Evolutionary conservation across 768 basidiomycete species (phyloP).

Genomic region (Hypholoma sublateritium): DNA sequence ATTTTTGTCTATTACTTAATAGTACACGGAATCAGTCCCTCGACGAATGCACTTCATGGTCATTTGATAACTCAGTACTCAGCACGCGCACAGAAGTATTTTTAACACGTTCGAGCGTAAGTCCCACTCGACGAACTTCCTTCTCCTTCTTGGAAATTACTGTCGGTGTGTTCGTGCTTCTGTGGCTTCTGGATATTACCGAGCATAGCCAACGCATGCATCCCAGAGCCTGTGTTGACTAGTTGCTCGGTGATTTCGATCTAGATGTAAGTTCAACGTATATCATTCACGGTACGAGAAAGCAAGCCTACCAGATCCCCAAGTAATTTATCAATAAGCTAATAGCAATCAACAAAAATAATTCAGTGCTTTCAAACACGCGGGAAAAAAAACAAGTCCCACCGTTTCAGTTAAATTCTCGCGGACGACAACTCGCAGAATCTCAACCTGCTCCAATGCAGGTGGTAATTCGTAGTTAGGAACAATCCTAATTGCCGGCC

Average conservation of each 20-base stretch:
- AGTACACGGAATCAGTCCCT: no score
- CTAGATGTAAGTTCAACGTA: conserved; percentile 28
- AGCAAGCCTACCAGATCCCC: conserved; percentile 44
- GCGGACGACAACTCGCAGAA: conserved; percentile 66
- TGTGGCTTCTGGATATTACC: conserved; percentile 24
- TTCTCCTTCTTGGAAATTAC: conserved; percentile 46
- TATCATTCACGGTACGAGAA: not conserved
- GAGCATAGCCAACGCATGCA: conserved; percentile 52
- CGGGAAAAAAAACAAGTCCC: not conserved
- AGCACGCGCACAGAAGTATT: not conserved
- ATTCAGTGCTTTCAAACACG: not conserved
- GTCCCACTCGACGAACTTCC: conserved; percentile 56
- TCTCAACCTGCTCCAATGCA: conserved; percentile 50
- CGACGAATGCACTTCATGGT: no score
- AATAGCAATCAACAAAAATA: conserved; percentile 1
- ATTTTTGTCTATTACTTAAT: no score
- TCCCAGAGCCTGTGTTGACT: conserved; percentile 40
- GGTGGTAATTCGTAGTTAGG: conserved; percentile 57
- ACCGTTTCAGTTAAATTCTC: conserved; percentile 57
- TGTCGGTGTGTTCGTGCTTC: conserved; percentile 40
- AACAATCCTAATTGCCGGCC: conserved; percentile 36
- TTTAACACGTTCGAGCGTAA: conserved; percentile 67
- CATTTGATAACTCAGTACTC: not conserved
- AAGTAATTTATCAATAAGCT: conserved; percentile 66
- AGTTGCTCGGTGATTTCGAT: conserved; percentile 67